phyloP scores from a whole-genome alignment of 73 alveolate species.

The Symbiodinium pilosum region DNA sequence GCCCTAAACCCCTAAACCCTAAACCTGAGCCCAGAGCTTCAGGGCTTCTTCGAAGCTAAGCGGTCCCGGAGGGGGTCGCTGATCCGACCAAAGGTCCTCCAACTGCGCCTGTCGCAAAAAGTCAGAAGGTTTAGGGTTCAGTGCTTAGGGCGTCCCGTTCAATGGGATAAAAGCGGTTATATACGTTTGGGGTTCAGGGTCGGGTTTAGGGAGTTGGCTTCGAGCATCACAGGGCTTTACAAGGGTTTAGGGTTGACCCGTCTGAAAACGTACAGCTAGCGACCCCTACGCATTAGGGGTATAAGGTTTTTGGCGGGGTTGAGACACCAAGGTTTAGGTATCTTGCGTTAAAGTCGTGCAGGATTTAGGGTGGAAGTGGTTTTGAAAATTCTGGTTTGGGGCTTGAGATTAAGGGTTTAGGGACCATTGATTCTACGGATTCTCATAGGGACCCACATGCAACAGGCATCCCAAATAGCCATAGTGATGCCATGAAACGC shows the following conservation, averaged over 20 bases:
- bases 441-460: no score
- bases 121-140: not conserved
- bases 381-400: no score
- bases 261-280: no score
- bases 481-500: no score
- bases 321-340: not conserved
- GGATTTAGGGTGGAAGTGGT: not conserved
- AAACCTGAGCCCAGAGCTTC: not conserved
- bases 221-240: not conserved
- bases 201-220: not conserved
- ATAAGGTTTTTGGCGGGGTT: not conserved
- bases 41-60: slow-evolving; percentile 42
- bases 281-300: no score
- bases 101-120: slow-evolving; percentile 18
- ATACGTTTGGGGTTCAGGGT: not conserved
- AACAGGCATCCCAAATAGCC: no score
- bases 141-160: not conserved
- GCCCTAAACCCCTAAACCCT: not conserved
- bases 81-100: slow-evolving; percentile 86
- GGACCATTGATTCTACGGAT: no score
- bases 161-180: no score
- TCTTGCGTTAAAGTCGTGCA: not conserved
- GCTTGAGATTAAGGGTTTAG: no score
- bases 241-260: not conserved
- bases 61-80: slow-evolving; percentile 93